Evolutionary conservation across 1,284 basidiomycete species (phyloP), one percentile per base, ranked within the genome.

Genomic region (Ceratobasidium sp.): DNA sequence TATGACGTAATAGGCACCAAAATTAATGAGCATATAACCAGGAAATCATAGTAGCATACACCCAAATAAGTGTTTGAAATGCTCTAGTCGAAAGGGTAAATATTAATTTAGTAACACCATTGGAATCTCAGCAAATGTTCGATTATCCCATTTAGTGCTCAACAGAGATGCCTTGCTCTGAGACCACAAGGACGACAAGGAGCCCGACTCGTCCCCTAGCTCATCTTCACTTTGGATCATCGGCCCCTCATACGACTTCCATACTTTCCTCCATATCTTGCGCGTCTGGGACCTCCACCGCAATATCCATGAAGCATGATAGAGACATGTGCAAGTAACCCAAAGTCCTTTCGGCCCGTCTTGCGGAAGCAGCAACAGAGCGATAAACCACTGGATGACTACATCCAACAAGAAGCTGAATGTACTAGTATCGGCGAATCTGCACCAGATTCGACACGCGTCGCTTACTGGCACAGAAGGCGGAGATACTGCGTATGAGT

Each of bases 391-490:
- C 49, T 73, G 71, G 15, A 73, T 28, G 23, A 58, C 2, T 33
- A 73, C n/a, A 49, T 63, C 71, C 23, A 73, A 60, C 28, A 28
- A 73, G 42, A 63, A 26, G 55, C 58, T 63, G 20, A 73, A 73
- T 33, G 51, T 44, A 40, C 23, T 23, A 44, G 26, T 64, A 10
- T 73, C 33, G 20, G 28, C 63, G 20, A 61, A 23, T 33, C 60
- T 40, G 10, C 58, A 20, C 58, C 56, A 51, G n/a, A 26, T 73
- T 39, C 42, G 55, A 42, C 60, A 49, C 13, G 58, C 15, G 3
- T n/a, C 18, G 26, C 58, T 63, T 7, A 49, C 42, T 3, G 46
- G 58, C 10, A 18, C 15, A 12, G 58, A 46, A n/a, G 55, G 58
- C 7, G 18, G 39, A 15, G 71, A 49, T n/a, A 61, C 49, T 5